Base-by-base conservation (phyloP, 2,329 filamentous ascomycete genomes). In the Scedosporium apiospermum region DNA sequence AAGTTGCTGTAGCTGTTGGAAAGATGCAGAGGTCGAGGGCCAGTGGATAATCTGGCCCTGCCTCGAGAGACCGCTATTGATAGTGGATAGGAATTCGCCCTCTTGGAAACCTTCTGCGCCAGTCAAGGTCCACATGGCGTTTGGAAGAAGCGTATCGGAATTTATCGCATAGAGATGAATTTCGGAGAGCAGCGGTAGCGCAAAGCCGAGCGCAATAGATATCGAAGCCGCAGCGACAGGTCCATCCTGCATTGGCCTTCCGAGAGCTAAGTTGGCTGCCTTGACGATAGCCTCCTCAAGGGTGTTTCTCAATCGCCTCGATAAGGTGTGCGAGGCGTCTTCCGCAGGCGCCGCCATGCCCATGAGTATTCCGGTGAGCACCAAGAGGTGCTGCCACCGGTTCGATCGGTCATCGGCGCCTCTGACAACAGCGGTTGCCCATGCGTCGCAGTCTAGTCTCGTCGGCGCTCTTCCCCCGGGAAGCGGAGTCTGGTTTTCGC, bases 331-430 rank as follows among this genome's bases (percentile, higher is more conserved):
- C 23, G 53, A n/a, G 18, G 58, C 6, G 23, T n/a, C 49, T 34
- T 27, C 34, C 53, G 51, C 57, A 21, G 49, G 87, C 82, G 64
- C 84, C 80, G 16, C 82, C 70, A 93, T 88, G 7, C 90, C 91
- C 70, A 93, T 82, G 63, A 96, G 75, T 23, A 96, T 77, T 3
- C 91, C 93, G 0, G 87, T 87, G 7, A 96, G 82, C 4, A 93
- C 82, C n/a, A 96, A 78, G 34, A 92, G 75, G 73, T 96, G 92
- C 72, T 91, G 88, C 91, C 91, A 96, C 69, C 90, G 79, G 27
- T 80, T 81, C 16, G 85, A 85, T 55, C 80, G 78, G 38, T 80
- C 81, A 62, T 87, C 83, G 9, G 82, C 78, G 42, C 84, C 84
- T 67, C 80, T 81, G 53, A 81, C 78, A 3, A 87, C 78, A 0